Base-by-base conservation (phyloP, 331 rosid species). In the Acacia pycnantha region DNA sequence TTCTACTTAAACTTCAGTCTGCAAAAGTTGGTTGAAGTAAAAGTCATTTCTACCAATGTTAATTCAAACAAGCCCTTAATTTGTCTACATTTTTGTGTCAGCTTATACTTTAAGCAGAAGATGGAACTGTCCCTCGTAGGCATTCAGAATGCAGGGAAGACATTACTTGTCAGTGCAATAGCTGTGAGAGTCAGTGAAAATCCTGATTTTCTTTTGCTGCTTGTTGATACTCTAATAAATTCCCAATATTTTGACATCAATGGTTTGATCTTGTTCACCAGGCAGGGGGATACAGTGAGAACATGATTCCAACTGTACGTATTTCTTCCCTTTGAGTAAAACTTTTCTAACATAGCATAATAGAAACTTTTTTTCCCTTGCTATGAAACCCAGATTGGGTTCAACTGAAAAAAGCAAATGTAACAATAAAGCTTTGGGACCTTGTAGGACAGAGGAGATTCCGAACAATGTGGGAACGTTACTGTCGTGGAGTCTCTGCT, bases 391-490 rank as follows among this genome's bases (percentile, higher is more conserved):
- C 81, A 90, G 98, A 97, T 90, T 54, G 97, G 99, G 19, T 95
- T 95, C 88, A 95, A 93, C 88, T 95, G 65, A 92, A 97, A 0
- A 93, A 92, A 82, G 97, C 97, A 76, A 90, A 95, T 59, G 97
- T 92, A 58, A 95, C 97, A 1, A 93, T 93, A 74, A 95, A 95
- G 90, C 93, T 95, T 82, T 93, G 98, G 98, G 99, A 93, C 83
- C 99, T 93, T 70, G 99, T 98, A 81, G 96, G 98, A 56, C 99
- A 95, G 77, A 82, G 97, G 84, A 92, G 99, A 86, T 95, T 95
- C 82, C 85, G 98, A 33, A 80, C 97, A 27, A 93, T 95, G 97
- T 95, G 98, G 98, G 97, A 95, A 89, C 97, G 97, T 77, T 95
- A 95, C 79, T 93, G 99, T 66, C 97, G 98, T 9, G 99, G 97